Conservation (phyloP, 2,329 filamentous ascomycete species). For the Colletotrichum orbiculare region DNA sequence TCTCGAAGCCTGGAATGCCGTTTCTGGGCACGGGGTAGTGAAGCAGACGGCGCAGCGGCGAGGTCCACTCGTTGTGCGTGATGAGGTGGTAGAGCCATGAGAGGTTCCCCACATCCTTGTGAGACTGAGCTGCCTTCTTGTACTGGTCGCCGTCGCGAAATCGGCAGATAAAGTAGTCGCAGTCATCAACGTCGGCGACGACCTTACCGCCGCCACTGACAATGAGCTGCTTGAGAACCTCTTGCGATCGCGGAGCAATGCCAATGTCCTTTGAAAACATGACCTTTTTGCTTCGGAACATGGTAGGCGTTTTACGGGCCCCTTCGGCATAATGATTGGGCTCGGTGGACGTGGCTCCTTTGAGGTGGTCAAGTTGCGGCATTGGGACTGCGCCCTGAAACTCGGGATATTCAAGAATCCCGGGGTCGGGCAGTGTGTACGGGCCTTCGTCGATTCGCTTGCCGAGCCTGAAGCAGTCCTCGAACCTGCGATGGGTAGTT, state of each 20-base stretch:
- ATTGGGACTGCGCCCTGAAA: slow-evolving; percentile 67
- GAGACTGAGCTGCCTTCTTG: slow-evolving; percentile 76
- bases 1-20: slow-evolving; percentile 83
- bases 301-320: slow-evolving; percentile 66
- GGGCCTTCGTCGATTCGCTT: slow-evolving; percentile 90
- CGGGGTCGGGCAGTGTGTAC: slow-evolving; percentile 86
- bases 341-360: slow-evolving; percentile 71
- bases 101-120: slow-evolving; percentile 90
- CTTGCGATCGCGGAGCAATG: slow-evolving; percentile 73
- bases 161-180: slow-evolving; percentile 87
- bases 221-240: slow-evolving; percentile 78
- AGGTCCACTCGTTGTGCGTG: slow-evolving; percentile 88
- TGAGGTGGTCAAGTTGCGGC: slow-evolving; percentile 69
- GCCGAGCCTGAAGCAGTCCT: slow-evolving; percentile 93
- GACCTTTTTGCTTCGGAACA: slow-evolving; percentile 82
- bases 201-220: slow-evolving; percentile 76
- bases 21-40: slow-evolving; percentile 87
- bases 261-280: slow-evolving; percentile 81
- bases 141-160: slow-evolving; percentile 88
- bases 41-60: slow-evolving; percentile 81
- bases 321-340: slow-evolving; percentile 56
- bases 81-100: slow-evolving; percentile 96
- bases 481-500: slow-evolving; percentile 76
- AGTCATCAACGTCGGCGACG: slow-evolving; percentile 72
- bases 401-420: slow-evolving; percentile 75